Evolutionary conservation across 768 basidiomycete genomes (phyloP).

Genomic region (Leucosporidium creatinivorum): DNA sequence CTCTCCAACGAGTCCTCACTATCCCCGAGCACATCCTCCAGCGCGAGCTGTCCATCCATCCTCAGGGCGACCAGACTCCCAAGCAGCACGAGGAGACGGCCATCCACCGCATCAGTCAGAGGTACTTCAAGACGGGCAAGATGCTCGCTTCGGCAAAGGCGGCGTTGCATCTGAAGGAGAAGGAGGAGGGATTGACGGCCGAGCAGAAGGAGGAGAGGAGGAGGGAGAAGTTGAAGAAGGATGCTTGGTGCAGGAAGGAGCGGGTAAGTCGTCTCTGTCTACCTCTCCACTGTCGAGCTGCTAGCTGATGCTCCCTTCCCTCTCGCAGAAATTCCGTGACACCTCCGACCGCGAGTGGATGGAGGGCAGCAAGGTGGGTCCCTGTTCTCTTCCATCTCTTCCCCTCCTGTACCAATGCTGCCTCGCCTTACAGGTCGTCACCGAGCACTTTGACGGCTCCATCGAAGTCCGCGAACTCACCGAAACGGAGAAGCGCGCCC

Average conservation of each 20-base stretch:
- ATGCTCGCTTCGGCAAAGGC: not conserved
- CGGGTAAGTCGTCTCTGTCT: not conserved
- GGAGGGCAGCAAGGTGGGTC: slow-evolving; percentile 11
- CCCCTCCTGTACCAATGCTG: no score
- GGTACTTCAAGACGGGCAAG: not conserved
- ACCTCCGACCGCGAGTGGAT: slow-evolving; percentile 10
- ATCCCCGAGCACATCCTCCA: slow-evolving; percentile 14
- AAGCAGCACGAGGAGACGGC: slow-evolving; percentile 15
- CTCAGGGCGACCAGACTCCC: not conserved
- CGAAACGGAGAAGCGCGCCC: slow-evolving; percentile 16
- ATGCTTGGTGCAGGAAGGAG: slow-evolving; percentile 31
- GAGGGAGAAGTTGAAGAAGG: slow-evolving; percentile 24
- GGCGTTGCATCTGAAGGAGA: not conserved
- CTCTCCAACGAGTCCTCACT: not conserved
- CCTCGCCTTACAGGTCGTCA: slow-evolving; percentile 19
- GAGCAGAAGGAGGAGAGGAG: slow-evolving; percentile 12
- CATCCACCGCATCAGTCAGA: slow-evolving; percentile 7
- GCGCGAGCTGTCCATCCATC: slow-evolving; percentile 3
- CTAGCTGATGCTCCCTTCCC: no score
- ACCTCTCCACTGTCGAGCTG: not conserved
- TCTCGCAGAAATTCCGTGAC: slow-evolving; percentile 19
- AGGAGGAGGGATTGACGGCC: slow-evolving; percentile 8
- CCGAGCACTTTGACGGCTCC: slow-evolving; percentile 15
- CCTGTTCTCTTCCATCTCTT: not conserved
- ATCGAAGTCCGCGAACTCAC: slow-evolving; percentile 17